Conservation (phyloP, 176 grass and related monocot genomes). For the Tuctoria greenei region DNA sequence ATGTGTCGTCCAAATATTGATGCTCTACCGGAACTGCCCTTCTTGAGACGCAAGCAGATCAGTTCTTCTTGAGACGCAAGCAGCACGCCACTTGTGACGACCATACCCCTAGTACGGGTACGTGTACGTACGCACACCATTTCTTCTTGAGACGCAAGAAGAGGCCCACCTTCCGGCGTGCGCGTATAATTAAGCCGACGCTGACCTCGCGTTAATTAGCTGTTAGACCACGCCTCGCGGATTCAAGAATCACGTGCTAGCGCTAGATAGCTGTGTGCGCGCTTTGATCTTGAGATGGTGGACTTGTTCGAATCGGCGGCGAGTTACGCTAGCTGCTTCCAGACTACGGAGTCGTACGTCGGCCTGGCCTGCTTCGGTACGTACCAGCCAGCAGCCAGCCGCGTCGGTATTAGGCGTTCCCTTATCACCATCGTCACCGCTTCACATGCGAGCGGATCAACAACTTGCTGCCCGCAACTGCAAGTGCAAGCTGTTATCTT, state of each 20-base stretch:
- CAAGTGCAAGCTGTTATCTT: no score
- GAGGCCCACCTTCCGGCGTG: no score
- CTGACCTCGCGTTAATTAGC: background rate
- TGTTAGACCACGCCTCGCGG: no score
- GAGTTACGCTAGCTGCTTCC: background rate
- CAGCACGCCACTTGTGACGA: background rate
- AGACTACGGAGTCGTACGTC: background rate
- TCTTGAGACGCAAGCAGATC: no score
- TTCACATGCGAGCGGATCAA: no score
- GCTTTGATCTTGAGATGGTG: background rate
- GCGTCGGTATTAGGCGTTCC: background rate
- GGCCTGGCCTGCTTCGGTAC: no score
- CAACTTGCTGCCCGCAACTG: no score
- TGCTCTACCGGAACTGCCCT: background rate
- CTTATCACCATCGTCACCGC: background rate
- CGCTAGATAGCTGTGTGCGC: no score
- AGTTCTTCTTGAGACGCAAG: constrained; percentile 19
- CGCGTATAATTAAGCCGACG: no score
- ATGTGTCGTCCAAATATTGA: background rate
- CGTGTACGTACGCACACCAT: no score
- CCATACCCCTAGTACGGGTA: background rate
- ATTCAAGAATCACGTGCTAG: background rate
- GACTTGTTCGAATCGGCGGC: constrained; percentile 16
- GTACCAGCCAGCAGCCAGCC: background rate
- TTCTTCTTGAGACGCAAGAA: no score